Conservation (phyloP, 169 alveolate species). For the Plasmodium ovale region DNA sequence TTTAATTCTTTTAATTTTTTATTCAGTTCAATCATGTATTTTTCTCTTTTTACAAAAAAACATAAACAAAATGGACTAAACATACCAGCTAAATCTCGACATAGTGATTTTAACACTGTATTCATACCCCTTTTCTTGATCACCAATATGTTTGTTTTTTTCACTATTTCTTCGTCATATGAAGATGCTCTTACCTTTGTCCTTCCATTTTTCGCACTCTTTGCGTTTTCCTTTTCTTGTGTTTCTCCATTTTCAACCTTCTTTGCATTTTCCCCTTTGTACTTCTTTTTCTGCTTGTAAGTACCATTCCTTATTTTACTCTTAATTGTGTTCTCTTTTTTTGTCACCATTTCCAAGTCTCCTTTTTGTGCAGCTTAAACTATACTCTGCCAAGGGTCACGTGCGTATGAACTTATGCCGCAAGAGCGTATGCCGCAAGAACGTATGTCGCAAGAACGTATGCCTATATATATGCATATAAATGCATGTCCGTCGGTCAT, state of each 20-base stretch:
- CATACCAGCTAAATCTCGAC: conserved; percentile 28
- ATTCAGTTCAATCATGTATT: conserved; percentile 27
- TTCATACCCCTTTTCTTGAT: conserved; percentile 55
- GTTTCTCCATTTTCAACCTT: neutral
- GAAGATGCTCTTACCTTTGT: neutral
- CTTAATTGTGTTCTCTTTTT: neutral
- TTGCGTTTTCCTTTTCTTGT: conserved; percentile 5
- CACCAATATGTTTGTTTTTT: conserved; percentile 57
- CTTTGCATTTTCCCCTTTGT: neutral
- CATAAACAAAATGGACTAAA: conserved; percentile 45
- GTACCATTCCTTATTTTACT: neutral
- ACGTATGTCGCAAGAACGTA: neutral
- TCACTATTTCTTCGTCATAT: conserved; percentile 36
- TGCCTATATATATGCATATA: neutral
- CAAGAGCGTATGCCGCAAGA: neutral
- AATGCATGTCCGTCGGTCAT: neutral
- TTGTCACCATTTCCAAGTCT: conserved; percentile 12
- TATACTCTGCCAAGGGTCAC: too few species aligned
- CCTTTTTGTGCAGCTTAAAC: too few species aligned
- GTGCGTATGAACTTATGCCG: neutral
- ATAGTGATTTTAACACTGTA: conserved; percentile 30
- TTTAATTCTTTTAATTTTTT: conserved; percentile 60
- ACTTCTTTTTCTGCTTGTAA: neutral
- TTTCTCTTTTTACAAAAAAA: conserved; percentile 36
- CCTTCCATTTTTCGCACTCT: conserved; percentile 1